A percentile compares a stretch with the other conserved stretches of the same genome.
Evolutionary conservation across 78 protist genomes (phyloP).

Genomic region (Cavenderia fasciculata): DNA sequence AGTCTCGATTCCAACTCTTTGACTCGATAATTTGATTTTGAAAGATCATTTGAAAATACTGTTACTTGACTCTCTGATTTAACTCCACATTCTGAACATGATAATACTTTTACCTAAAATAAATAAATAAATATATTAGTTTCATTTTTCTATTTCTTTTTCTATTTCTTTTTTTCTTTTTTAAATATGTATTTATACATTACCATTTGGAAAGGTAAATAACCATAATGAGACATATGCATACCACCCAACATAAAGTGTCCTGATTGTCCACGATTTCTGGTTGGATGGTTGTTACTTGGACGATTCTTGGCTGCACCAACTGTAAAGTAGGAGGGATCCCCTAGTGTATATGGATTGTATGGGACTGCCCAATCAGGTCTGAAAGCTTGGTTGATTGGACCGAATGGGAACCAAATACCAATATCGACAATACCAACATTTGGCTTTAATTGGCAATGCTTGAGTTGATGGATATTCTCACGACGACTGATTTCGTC

Average conservation of each 20-base stretch:
- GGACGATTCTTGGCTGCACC: not conserved
- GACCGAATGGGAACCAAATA: slow-evolving; percentile 13
- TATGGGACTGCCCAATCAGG: not conserved
- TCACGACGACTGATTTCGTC: slow-evolving; percentile 1
- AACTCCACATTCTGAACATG: slow-evolving; percentile 9
- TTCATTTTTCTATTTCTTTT: no score
- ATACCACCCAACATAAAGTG: not conserved
- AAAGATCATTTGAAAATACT: not conserved
- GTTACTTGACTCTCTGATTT: not conserved
- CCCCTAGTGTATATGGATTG: slow-evolving; percentile 2
- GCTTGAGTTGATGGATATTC: not conserved
- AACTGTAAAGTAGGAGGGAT: not conserved
- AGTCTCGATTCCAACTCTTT: not conserved
- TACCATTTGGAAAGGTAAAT: slow-evolving; percentile 11
- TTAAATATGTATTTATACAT: no score
- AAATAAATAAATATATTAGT: no score
- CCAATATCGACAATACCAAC: not conserved
- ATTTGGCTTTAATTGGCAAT: not conserved
- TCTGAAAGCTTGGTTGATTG: not conserved
- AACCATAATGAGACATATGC: slow-evolving; percentile 19
- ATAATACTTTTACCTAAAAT: not conserved
- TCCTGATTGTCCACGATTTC: slow-evolving; percentile 8
- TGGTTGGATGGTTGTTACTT: not conserved
- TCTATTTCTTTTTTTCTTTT: no score
- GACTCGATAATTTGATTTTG: not conserved